Evolutionary conservation across 768 basidiomycete species (phyloP).

Genomic region (Pisolithus microcarpus): DNA sequence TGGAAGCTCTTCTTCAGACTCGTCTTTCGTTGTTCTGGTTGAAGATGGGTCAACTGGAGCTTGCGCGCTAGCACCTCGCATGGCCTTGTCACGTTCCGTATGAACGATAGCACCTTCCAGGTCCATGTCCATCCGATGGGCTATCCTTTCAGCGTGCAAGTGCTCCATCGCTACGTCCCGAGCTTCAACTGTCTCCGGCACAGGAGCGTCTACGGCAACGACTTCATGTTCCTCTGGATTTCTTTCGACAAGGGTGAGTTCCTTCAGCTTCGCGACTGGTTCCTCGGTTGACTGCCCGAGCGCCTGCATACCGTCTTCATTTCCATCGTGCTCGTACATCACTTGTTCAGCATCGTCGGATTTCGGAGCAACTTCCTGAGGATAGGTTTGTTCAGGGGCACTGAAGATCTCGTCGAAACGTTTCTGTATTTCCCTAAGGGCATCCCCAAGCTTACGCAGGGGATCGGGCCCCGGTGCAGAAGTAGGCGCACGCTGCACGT

Average conservation of each 20-base stretch:
- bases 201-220: conserved; percentile 44
- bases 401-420: conserved; percentile 78
- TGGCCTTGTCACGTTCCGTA: conserved; percentile 14
- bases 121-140: conserved; percentile 22
- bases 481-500: conserved; percentile 34
- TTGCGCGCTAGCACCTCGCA: conserved; percentile 1
- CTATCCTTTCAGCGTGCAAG: conserved; percentile 23
- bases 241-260: conserved; percentile 71
- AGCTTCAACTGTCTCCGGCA: conserved; percentile 17
- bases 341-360: conserved; percentile 42
- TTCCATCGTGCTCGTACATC: conserved; percentile 58
- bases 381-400: conserved; percentile 27
- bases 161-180: conserved; percentile 19
- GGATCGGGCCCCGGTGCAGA: conserved; percentile 40
- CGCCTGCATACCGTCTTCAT: conserved; percentile 77
- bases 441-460: conserved; percentile 73
- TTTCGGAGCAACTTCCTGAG: conserved; percentile 31
- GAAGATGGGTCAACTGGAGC: conserved; percentile 21
- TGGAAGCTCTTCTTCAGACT: conserved; percentile 9
- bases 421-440: conserved; percentile 71
- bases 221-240: conserved; percentile 32
- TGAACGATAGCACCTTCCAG: conserved; percentile 45
- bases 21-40: conserved; percentile 24
- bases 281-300: conserved; percentile 84
- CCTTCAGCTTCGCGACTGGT: conserved; percentile 71